Evolutionary conservation across 2,329 filamentous ascomycete species (phyloP).

Genomic region (Apiospora koreana): DNA sequence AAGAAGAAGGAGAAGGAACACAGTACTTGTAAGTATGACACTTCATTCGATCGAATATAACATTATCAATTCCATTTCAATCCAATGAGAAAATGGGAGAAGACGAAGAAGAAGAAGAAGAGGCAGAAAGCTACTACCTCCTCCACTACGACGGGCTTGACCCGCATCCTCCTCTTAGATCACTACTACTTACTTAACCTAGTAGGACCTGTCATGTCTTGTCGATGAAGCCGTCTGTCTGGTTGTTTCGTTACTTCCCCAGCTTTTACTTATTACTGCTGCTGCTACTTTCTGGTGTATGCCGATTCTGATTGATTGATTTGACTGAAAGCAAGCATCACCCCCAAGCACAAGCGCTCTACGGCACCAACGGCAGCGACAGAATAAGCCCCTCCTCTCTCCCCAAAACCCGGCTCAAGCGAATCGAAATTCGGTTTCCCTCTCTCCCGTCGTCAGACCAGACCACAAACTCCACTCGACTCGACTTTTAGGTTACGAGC

Average conservation of each 20-base stretch:
- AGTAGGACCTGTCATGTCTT: neutral
- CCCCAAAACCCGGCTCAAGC: neutral
- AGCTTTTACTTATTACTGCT: neutral
- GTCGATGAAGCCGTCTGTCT: constrained; percentile 7
- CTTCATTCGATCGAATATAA: neutral
- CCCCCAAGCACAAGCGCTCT: neutral
- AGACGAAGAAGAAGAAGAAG: too few relatives aligned
- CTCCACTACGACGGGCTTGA: neutral
- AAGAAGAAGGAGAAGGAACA: neutral
- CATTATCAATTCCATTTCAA: neutral
- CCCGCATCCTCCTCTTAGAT: neutral
- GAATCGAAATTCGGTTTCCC: neutral
- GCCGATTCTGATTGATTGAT: neutral
- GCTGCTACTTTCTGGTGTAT: neutral
- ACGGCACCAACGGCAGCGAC: neutral
- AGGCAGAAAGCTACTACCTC: neutral
- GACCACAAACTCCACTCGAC: neutral
- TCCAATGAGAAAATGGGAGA: constrained; percentile 1
- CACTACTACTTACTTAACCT: too few relatives aligned
- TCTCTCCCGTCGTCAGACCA: neutral
- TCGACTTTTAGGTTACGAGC: neutral
- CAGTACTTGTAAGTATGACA: neutral
- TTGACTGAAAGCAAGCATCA: neutral
- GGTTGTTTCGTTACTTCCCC: constrained; percentile 8
- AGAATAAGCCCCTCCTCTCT: neutral